Percentiles rank a stretch among this genome's conserved stretches.
Conservation (phyloP, 768 basidiomycete genomes). For the Kwoniella sp. region DNA sequence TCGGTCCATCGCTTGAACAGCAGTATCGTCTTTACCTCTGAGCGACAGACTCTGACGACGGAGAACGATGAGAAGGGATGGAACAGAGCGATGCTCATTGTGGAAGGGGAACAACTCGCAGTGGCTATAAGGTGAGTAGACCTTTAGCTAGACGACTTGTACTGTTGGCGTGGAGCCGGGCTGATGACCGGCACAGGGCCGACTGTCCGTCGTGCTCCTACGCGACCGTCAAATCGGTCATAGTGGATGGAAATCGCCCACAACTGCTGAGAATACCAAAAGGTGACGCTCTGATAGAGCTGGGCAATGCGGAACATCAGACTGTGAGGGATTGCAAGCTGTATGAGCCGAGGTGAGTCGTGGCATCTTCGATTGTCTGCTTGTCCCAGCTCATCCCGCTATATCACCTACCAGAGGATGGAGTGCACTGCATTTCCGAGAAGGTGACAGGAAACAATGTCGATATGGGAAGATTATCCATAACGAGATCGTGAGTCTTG, state of each 20-base stretch:
- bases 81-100: slow-evolving; percentile 45
- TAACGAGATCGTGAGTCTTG: slow-evolving; percentile 47
- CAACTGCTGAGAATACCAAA: slow-evolving; percentile 41
- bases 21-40: slow-evolving; percentile 45
- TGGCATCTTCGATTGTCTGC: background rate
- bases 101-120: slow-evolving; percentile 45
- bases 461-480: slow-evolving; percentile 33
- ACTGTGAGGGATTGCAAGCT: slow-evolving; percentile 45
- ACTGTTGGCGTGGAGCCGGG: too few relatives aligned
- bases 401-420: slow-evolving; percentile 39
- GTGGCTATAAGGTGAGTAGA: slow-evolving; percentile 48
- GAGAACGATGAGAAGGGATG: slow-evolving; percentile 42
- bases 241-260: slow-evolving; percentile 50
- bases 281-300: slow-evolving; percentile 46
- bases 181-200: too few relatives aligned
- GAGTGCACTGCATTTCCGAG: slow-evolving; percentile 50
- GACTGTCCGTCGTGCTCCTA: slow-evolving; percentile 45
- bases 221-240: slow-evolving; percentile 38
- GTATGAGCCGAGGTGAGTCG: slow-evolving; percentile 49
- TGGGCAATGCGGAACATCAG: slow-evolving; percentile 49
- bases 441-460: slow-evolving; percentile 49
- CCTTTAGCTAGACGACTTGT: too few relatives aligned
- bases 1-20: slow-evolving; percentile 44
- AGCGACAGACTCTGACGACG: slow-evolving; percentile 47
- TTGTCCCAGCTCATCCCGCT: background rate